Evolutionary conservation across 768 basidiomycete genomes (phyloP).

Genomic region (Tremella fuciformis): DNA sequence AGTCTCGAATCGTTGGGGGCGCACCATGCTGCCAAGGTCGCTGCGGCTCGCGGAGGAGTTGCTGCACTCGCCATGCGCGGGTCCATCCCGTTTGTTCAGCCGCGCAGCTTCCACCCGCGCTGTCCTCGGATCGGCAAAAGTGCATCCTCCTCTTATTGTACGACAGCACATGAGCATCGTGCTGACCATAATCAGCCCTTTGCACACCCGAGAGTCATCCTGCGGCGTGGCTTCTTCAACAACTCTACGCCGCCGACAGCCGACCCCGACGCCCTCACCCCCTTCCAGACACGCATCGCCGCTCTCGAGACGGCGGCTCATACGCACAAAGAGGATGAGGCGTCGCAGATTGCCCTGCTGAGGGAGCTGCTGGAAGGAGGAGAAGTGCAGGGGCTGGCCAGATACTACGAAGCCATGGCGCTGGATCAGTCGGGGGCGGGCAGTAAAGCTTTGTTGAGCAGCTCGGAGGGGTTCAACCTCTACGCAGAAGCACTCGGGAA

Average conservation of each 20-base stretch:
- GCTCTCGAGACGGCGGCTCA: constrained; percentile 42
- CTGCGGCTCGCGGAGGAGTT: too few species aligned
- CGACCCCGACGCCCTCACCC: constrained; percentile 21
- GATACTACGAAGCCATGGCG: constrained; percentile 44
- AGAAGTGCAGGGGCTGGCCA: constrained; percentile 25
- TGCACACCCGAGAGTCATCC: too few species aligned
- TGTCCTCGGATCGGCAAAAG: too few species aligned
- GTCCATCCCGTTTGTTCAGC: too few species aligned
- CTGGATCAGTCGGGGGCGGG: constrained; percentile 15
- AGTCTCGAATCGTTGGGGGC: too few species aligned
- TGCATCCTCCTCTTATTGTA: too few species aligned
- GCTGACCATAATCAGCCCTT: too few species aligned
- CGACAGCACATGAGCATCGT: too few species aligned
- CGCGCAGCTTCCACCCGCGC: too few species aligned
- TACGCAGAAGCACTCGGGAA: constrained; percentile 26
- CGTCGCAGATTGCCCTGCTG: constrained; percentile 37
- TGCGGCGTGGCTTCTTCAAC: too few species aligned
- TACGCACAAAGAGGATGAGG: constrained; percentile 21
- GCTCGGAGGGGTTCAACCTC: constrained; percentile 26
- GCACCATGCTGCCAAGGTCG: too few species aligned
- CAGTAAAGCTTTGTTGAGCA: constrained; percentile 22
- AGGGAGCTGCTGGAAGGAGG: constrained; percentile 35
- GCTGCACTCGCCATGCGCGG: too few species aligned
- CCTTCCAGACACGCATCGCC: constrained; percentile 41
- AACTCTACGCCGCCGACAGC: not conserved